Base-by-base conservation (phyloP, 1,284 basidiomycete genomes). In the Apiotrichum sp. region DNA sequence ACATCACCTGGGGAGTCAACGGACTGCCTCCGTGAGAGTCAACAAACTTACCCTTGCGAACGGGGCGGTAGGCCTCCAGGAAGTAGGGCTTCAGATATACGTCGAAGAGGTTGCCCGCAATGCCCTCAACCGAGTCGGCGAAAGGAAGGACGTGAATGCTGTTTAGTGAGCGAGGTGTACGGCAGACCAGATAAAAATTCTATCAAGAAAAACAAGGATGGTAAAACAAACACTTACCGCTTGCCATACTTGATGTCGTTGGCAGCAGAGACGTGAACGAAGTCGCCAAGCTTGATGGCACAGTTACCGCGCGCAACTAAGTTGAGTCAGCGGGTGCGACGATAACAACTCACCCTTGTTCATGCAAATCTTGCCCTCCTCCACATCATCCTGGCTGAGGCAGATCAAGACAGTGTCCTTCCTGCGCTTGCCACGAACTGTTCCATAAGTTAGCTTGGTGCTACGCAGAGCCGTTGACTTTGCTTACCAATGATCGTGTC, bases 161-260 rank as follows among this genome's bases (percentile, higher is more conserved):
- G 33, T 6, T 46, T 9, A n/a, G 34, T 63, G 31, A 63, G 62
- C 52, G 6, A 14, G 13, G 8, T 38, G 36, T 13, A 38, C 36
- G 13, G 36, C 22, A 22, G 22, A 22, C 34, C 14, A 6, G 9
- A 4, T 9, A 22, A 6, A 2, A 22, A 22, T 22, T 22, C 22
- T 22, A 22, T 22, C 22, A 45, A 33, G 29, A n/a, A 39, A 46
- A 11, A 22, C 35, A 33, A 31, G 31, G 3, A 10, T 10, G 11
- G 11, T 13, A 14, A 3, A 13, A 31, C 7, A 1, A 43, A 33
- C 39, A 58, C 69, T 52, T 16, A 69, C 69, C 95, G 87, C 78
- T 98, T 98, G 67, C 96, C 96, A 76, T 99, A 99, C 78, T 98
- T 98, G 82, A 98, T 98, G 71, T 98, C 95, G 65, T 89, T 84